Base-by-base conservation (phyloP, 106 monocot species). In the Hemerocallis citrina region DNA sequence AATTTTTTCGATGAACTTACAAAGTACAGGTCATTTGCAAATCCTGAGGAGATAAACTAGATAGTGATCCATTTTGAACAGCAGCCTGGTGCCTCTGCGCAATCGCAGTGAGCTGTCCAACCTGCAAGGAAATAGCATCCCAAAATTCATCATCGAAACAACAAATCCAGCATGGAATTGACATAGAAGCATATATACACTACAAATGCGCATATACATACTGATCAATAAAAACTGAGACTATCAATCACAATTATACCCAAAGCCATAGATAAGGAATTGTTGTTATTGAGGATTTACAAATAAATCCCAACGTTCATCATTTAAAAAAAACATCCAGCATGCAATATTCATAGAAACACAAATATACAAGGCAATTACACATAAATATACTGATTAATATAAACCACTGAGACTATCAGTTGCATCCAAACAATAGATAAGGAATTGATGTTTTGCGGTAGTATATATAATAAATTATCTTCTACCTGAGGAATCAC, bases 401-500 rank as follows among this genome's bases (percentile, higher is more conserved):
- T n/a, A n/a, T n/a, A n/a, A n/a, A n/a, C n/a, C n/a, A n/a, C n/a
- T n/a, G 27, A 5, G 24, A 34, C 7, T 14, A 23, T 33, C 31
- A 10, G 21, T 9, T 51, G 57, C 39, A n/a, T 22, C 16, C 55
- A 42, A 38, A 20, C 44, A 52, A 52, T 4, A 14, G 27, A 7
- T 41, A n/a, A n/a, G n/a, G n/a, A n/a, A n/a, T n/a, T n/a, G n/a
- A n/a, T n/a, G n/a, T n/a, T n/a, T n/a, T n/a, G n/a, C n/a, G n/a
- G n/a, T n/a, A n/a, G n/a, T n/a, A n/a, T n/a, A n/a, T n/a, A n/a
- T n/a, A n/a, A n/a, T n/a, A n/a, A n/a, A n/a, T n/a, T n/a, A n/a
- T n/a, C n/a, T n/a, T n/a, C n/a, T 69, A 92, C 92, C 83, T 92
- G 84, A 34, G 87, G 87, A 66, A 84, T 75, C 45, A 92, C 70